phyloP scores from a whole-genome alignment of 352 stramenopile genomes.

The Pilasporangium apinafurcum region DNA sequence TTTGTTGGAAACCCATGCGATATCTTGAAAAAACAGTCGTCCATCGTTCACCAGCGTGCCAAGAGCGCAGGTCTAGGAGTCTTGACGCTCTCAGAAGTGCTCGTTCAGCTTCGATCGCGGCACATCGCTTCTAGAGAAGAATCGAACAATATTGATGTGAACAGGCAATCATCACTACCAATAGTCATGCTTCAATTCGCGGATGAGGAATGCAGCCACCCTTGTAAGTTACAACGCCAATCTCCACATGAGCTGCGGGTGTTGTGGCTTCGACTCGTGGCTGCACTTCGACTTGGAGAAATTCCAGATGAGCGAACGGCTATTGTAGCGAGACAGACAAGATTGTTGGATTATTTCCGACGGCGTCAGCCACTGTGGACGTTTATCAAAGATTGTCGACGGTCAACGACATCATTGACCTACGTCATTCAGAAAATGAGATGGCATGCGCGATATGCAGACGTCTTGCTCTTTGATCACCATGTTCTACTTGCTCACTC shows the following conservation, averaged over 20 bases:
- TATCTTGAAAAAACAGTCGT: background rate
- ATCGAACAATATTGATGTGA: too few relatives aligned
- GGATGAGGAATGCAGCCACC: constrained; percentile 4
- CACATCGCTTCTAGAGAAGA: constrained; percentile 3
- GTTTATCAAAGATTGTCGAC: constrained; percentile 28
- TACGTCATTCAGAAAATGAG: constrained; percentile 13
- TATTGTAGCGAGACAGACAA: constrained; percentile 18
- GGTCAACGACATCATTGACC: too few relatives aligned
- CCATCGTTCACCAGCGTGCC: constrained; percentile 1
- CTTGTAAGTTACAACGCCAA: constrained; percentile 1
- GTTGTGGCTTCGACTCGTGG: constrained; percentile 16
- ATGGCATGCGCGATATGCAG: constrained; percentile 15
- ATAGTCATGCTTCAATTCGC: constrained; percentile 8
- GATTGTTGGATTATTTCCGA: constrained; percentile 16
- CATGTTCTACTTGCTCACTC: constrained; percentile 24
- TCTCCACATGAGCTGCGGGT: constrained; percentile 4
- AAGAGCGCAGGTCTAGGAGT: constrained; percentile 2
- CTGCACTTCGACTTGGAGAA: constrained; percentile 21
- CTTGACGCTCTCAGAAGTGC: constrained; percentile 10
- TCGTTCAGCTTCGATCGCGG: too few relatives aligned
- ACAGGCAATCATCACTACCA: background rate
- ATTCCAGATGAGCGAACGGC: constrained; percentile 11
- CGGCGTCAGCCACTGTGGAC: constrained; percentile 20
- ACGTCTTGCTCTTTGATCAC: constrained; percentile 22
- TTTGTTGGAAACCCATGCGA: too few relatives aligned